These are phyloP conservation scores for Phialophora expanda DNA, from an alignment of 2,329 filamentous ascomycete species.

Conservation along the genomic window DNA sequence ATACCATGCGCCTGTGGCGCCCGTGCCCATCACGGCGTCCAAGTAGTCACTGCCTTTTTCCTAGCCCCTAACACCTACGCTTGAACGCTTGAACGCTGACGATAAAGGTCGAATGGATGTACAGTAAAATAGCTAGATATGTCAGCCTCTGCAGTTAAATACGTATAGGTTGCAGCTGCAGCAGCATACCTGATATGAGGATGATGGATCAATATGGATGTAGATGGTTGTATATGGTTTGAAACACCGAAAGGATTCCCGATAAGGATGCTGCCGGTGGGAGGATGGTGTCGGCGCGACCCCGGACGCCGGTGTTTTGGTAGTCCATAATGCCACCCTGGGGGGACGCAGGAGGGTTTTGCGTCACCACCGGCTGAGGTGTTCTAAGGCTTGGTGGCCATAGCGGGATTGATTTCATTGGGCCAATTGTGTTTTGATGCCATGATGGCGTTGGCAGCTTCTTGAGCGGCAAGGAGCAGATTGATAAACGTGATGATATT, in stretches of 20 bases:
- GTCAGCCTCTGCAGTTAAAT: not conserved
- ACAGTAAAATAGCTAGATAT: not conserved
- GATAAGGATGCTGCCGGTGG: too few species aligned
- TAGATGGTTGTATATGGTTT: not conserved
- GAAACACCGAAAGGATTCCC: not conserved
- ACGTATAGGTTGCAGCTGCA: not conserved
- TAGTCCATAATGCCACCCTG: not conserved
- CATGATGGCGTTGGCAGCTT: too few species aligned
- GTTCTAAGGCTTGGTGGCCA: not conserved
- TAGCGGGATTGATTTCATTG: too few species aligned
- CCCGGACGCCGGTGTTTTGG: not conserved
- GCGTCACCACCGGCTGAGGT: not conserved
- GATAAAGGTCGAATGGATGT: not conserved
- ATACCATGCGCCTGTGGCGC: not conserved
- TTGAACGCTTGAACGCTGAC: constrained; percentile 2
- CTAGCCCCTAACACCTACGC: not conserved
- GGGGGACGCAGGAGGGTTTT: not conserved
- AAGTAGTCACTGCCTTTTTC: not conserved
- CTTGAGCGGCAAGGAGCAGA: too few species aligned
- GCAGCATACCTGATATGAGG: not conserved
- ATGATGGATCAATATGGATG: not conserved
- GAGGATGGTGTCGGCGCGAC: not conserved
- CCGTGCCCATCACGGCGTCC: not conserved
- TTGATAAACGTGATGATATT: not conserved
- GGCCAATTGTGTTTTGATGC: too few species aligned